Evolutionary conservation across 768 basidiomycete species (phyloP).

Genomic region (Rhodotorula babjevae): DNA sequence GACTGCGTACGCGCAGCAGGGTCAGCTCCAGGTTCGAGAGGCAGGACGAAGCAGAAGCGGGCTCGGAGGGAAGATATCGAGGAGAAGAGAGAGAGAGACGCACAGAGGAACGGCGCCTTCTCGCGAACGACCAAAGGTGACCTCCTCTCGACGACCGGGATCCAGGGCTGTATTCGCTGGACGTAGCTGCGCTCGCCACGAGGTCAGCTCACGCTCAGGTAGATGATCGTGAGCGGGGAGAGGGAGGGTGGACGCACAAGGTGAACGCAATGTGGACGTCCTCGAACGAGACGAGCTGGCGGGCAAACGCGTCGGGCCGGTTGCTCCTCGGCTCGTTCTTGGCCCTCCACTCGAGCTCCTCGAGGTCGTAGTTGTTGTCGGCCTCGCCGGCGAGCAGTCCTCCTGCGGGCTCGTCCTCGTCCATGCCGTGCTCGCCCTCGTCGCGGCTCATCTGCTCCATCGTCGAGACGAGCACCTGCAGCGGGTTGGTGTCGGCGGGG

Average conservation of each 20-base stretch:
- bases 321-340: slow-evolving; percentile 9
- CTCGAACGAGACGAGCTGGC: slow-evolving; percentile 26
- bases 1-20: not conserved
- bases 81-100: no score
- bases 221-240: not conserved
- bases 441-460: slow-evolving; percentile 25
- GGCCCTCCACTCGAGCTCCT: slow-evolving; percentile 16
- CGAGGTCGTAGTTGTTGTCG: not conserved
- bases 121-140: slow-evolving; percentile 11
- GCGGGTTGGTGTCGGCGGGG: slow-evolving; percentile 20
- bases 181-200: slow-evolving; percentile 4
- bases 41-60: no score
- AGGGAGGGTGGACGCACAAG: slow-evolving; percentile 3
- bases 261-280: slow-evolving; percentile 27
- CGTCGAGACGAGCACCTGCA: slow-evolving; percentile 29
- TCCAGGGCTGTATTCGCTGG: slow-evolving; percentile 33
- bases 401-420: slow-evolving; percentile 1
- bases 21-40: no score
- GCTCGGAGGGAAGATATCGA: no score
- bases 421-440: slow-evolving; percentile 10
- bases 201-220: not conserved
- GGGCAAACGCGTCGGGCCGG: slow-evolving; percentile 22
- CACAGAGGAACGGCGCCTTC: slow-evolving; percentile 28
- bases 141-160: slow-evolving; percentile 12
- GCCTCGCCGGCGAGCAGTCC: not conserved